Base-by-base conservation (phyloP, 345 rosid species). In the Clausena lansium region DNA sequence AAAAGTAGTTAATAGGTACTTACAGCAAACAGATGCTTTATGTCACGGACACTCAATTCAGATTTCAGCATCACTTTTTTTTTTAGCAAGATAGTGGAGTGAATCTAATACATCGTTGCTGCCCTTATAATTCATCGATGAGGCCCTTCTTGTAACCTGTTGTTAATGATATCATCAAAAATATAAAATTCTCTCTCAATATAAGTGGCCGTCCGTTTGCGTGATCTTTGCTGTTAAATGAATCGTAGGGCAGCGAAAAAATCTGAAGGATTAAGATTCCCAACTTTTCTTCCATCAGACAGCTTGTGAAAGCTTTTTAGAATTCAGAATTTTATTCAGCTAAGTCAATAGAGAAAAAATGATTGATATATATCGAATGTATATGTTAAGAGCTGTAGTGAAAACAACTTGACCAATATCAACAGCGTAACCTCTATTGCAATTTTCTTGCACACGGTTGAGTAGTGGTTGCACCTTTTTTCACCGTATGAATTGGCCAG, bases 101-200 rank as follows among this genome's bases (percentile, higher is more conserved):
- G 81, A 70, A 54, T 89, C 92, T 55, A 89, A 67, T 5, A 87
- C 33, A 73, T 89, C 89, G 22, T 81, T 61, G 20, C 5, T 11
- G 1, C 66, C 50, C 17, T 67, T 41, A 39, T n/a, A 74, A 5
- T 19, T 15, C 9, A 2, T 2, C 30, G 27, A 2, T 5, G 27
- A 32, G 10, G 66, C 57, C 33, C 76, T 68, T 60, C 1, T 54
- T 30, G 39, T 32, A 76, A 13, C 32, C 77, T n/a, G 47, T 70
- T 52, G 6, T 74, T 10, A 15, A 80, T 77, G 2, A 83, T 33
- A 2, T 35, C 25, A 36, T 73, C 57, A 7, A 75, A 74, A 11
- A 79, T n/a, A 13, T 28, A 33, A 19, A 28, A 9, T 11, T 81
- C 0, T n/a, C 22, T 70, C 8, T 22, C 35, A 4, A 70, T n/a